Base-by-base conservation (phyloP, 169 alveolate species). In the Hammondia hammondi region DNA sequence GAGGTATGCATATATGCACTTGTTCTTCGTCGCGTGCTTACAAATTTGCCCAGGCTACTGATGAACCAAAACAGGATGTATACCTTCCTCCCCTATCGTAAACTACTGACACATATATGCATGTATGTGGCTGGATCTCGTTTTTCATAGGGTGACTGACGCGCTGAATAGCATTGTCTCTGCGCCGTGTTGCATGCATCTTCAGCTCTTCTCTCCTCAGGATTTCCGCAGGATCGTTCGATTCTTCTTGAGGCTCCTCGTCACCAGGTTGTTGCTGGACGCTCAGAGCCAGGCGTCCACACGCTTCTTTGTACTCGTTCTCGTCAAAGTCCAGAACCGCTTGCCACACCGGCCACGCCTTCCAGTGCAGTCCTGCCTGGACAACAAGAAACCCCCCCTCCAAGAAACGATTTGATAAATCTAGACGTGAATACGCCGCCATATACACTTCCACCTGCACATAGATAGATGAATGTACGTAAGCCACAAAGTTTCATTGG, bases 341-440 rank as follows among this genome's bases (percentile, higher is more conserved):
- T 91, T 93, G 95, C 95, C 95, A 93, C 84, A 93, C 56, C 9
- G 95, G 95, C 95, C 95, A 93, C 29, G 95, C 92, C 82, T 93
- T 93, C 95, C 95, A 93, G 93, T 93, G 95, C 32, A 91, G 89
- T 9, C 95, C 95, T 0, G 95, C 95, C 95, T 93, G 61, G 21
- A 52, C 61, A 52, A 52, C 10, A 7, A 7, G 61, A 52, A 52
- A 52, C 61, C 19, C 57, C 57, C 57, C 61, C 5, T 7, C 61
- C 10, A 52, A 52, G 19, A 52, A 52, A 14, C 61, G 19, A 52
- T 10, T 4, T 52, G 61, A 52, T 52, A 52, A 52, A 7, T 7
- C 1, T 52, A 52, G 61, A 52, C 19, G 61, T 14, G 61, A 52
- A 52, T 7, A 52, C 19, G 10, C 61, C 10, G 61, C 19, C 61